Evolutionary conservation across 805 yeast species (phyloP).

Genomic region (Yamadazyma scolyti): DNA sequence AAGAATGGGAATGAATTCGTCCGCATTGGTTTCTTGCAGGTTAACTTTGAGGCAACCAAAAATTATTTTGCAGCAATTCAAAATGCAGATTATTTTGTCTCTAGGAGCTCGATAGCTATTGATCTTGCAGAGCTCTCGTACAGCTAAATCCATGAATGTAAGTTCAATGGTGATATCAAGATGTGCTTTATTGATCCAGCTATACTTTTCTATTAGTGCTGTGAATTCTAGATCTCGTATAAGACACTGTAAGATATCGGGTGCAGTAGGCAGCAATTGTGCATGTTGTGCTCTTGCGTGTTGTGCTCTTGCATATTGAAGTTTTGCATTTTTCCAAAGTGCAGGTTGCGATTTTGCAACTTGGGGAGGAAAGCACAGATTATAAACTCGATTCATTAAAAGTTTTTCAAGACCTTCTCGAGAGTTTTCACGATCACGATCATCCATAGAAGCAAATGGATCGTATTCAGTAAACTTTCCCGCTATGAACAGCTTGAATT

Average conservation of each 20-base stretch:
- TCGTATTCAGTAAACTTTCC: constrained; percentile 58
- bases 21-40: constrained; percentile 78
- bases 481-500: constrained; percentile 71
- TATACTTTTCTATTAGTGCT: constrained; percentile 60
- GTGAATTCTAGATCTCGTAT: too few species aligned
- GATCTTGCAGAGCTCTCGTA: constrained; percentile 71
- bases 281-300: constrained; percentile 55
- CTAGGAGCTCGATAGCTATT: constrained; percentile 88
- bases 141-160: constrained; percentile 58
- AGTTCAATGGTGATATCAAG: constrained; percentile 17
- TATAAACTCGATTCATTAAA: constrained; percentile 81
- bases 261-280: too few species aligned
- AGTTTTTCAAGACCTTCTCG: constrained; percentile 91
- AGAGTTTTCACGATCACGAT: constrained; percentile 61
- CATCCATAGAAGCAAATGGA: constrained; percentile 68
- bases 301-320: constrained; percentile 58
- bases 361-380: constrained; percentile 75
- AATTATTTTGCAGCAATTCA: constrained; percentile 89
- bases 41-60: constrained; percentile 79
- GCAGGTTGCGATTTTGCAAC: constrained; percentile 44
- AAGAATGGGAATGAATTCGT: constrained; percentile 84
- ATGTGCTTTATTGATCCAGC: constrained; percentile 52
- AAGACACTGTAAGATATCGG: constrained; percentile 34
- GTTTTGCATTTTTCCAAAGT: too few species aligned
- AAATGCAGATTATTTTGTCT: constrained; percentile 86